Evolutionary conservation across 441 rosid species (phyloP).

Genomic region (Euphorbia celastroides): DNA sequence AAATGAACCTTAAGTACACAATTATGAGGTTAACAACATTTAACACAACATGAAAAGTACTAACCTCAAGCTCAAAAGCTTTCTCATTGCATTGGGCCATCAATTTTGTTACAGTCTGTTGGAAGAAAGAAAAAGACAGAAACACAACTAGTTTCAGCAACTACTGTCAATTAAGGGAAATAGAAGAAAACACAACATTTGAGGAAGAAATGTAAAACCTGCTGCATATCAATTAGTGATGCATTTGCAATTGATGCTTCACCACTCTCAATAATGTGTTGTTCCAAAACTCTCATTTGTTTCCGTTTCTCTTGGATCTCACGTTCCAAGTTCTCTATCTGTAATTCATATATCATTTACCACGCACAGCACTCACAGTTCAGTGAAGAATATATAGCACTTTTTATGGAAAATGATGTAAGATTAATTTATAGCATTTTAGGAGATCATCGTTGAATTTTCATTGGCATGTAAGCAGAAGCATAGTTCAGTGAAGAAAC

Average conservation of each 20-base stretch:
- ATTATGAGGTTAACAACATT: background rate
- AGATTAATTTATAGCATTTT: conserved; percentile 11
- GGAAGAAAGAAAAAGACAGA: conserved; percentile 6
- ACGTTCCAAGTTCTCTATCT: conserved; percentile 80
- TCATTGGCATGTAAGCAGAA: background rate
- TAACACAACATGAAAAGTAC: conserved; percentile 14
- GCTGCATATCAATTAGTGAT: conserved; percentile 91
- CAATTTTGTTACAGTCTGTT: conserved; percentile 77
- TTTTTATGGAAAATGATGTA: background rate
- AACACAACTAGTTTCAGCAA: conserved; percentile 6
- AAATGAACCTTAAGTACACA: background rate
- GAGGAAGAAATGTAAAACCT: conserved; percentile 40
- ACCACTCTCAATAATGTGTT: conserved; percentile 77
- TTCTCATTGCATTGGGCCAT: conserved; percentile 92
- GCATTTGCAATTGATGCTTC: conserved; percentile 94
- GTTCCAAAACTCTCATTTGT: conserved; percentile 82
- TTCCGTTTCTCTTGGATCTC: conserved; percentile 89
- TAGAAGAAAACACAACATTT: conserved; percentile 1
- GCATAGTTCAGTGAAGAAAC: background rate
- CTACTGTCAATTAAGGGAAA: conserved; percentile 10
- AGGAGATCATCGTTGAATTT: background rate
- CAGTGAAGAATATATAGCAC: background rate
- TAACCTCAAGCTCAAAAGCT: conserved; percentile 92
- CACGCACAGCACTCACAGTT: conserved; percentile 6
- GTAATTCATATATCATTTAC: conserved; percentile 26